Evolutionary conservation across 2,329 filamentous ascomycete species (phyloP).

Genomic region (Monilinia fructicola): DNA sequence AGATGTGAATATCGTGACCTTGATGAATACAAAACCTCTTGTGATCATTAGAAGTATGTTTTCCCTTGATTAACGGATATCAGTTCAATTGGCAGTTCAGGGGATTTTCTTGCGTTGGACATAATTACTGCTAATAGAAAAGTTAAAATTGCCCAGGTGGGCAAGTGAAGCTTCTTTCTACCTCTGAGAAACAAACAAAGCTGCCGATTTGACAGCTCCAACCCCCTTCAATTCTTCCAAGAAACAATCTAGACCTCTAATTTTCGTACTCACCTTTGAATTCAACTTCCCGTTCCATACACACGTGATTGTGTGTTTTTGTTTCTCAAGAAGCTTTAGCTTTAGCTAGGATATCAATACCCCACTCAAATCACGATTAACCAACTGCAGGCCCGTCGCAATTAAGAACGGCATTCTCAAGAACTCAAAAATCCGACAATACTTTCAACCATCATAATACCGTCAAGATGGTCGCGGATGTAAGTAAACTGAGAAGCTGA

Average conservation of each 20-base stretch:
- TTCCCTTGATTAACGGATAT: background rate
- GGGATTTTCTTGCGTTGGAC: background rate
- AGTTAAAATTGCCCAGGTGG: background rate
- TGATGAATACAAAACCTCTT: background rate
- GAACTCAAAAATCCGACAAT: slow-evolving; percentile 17
- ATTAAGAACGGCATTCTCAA: slow-evolving; percentile 13
- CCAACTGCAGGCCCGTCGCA: slow-evolving; percentile 22
- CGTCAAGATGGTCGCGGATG: slow-evolving; percentile 40
- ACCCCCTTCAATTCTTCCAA: background rate
- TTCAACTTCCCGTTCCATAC: background rate
- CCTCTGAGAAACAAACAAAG: background rate
- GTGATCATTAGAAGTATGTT: background rate
- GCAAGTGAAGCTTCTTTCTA: background rate
- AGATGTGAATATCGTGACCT: background rate
- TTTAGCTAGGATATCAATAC: slow-evolving; percentile 18
- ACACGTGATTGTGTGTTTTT: slow-evolving; percentile 23
- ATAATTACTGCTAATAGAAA: background rate
- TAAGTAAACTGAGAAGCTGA: slow-evolving; percentile 25
- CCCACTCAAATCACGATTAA: slow-evolving; percentile 22
- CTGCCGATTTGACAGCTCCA: background rate
- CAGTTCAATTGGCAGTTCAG: no score
- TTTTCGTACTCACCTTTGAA: background rate
- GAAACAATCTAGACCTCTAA: background rate
- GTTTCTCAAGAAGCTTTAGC: background rate
- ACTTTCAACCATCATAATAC: slow-evolving; percentile 16